phyloP scores from a whole-genome alignment of 331 rosid genomes.

The Prunus yedoensis region DNA sequence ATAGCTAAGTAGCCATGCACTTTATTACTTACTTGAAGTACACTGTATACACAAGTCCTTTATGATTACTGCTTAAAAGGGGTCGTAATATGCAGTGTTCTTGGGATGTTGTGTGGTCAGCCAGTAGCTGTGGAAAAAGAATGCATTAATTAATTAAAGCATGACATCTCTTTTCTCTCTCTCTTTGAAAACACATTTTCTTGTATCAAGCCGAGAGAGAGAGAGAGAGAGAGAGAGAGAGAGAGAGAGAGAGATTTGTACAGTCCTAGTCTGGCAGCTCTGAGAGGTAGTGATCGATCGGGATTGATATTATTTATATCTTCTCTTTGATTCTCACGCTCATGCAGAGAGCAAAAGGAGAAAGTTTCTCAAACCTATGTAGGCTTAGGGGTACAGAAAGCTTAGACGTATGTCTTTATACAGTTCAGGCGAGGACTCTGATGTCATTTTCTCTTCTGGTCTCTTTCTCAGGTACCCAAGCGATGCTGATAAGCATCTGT shows the following conservation, averaged over 20 bases:
- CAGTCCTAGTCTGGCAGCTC: slow-evolving; percentile 42
- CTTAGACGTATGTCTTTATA: slow-evolving; percentile 33
- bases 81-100: slow-evolving; percentile 51
- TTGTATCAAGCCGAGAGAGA: not conserved
- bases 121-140: slow-evolving; percentile 44
- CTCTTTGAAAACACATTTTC: not conserved
- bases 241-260: slow-evolving; percentile 17
- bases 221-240: slow-evolving; percentile 2
- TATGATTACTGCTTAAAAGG: slow-evolving; percentile 31
- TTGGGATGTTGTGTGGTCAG: slow-evolving; percentile 43
- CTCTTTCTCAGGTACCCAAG: slow-evolving; percentile 99
- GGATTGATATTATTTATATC: slow-evolving; percentile 12
- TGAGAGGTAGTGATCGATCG: slow-evolving; percentile 26
- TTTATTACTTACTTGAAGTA: not conserved
- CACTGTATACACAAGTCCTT: slow-evolving; percentile 4
- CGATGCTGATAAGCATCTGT: slow-evolving; percentile 99
- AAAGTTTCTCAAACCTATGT: slow-evolving; percentile 26
- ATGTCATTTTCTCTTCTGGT: slow-evolving; percentile 70
- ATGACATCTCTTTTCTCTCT: slow-evolving; percentile 10
- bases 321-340: slow-evolving; percentile 82
- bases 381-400: slow-evolving; percentile 41
- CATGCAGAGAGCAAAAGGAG: slow-evolving; percentile 38
- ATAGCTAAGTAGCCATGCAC: not conserved
- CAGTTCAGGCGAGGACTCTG: slow-evolving; percentile 48
- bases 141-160: slow-evolving; percentile 27